Evolutionary conservation across 2,329 filamentous ascomycete genomes (phyloP).

Genomic region (Tolypocladium ovalisporum): DNA sequence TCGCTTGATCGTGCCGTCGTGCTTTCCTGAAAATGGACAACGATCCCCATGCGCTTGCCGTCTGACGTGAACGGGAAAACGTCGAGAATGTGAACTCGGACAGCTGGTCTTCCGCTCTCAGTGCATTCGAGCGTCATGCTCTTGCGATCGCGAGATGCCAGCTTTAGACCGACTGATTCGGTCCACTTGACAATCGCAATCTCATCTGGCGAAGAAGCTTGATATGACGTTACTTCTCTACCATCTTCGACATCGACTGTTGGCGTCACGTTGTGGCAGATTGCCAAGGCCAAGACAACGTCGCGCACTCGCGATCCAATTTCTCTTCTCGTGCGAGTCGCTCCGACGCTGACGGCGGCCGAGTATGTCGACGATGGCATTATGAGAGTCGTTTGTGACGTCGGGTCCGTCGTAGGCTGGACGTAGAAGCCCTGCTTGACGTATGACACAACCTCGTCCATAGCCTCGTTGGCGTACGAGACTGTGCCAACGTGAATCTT

Average conservation of each 20-base stretch:
- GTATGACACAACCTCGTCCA: slow-evolving; percentile 90
- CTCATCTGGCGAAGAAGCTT: slow-evolving; percentile 94
- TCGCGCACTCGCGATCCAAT: slow-evolving; percentile 90
- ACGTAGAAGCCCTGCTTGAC: slow-evolving; percentile 71
- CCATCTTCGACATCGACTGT: slow-evolving; percentile 69
- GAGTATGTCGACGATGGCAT: slow-evolving; percentile 66
- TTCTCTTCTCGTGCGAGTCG: slow-evolving; percentile 79
- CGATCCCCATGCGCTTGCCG: slow-evolving; percentile 95
- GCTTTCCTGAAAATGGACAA: slow-evolving; percentile 70
- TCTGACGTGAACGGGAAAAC: slow-evolving; percentile 97
- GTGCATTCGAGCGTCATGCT: slow-evolving; percentile 73
- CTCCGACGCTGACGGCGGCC: slow-evolving; percentile 46
- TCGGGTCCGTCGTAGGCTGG: slow-evolving; percentile 31
- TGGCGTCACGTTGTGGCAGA: slow-evolving; percentile 96
- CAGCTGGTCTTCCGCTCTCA: slow-evolving; percentile 60
- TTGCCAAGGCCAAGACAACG: slow-evolving; percentile 78
- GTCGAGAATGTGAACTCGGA: slow-evolving; percentile 81
- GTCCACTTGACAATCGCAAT: slow-evolving; percentile 97
- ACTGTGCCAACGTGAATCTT: slow-evolving; percentile 98
- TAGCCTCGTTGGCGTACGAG: slow-evolving; percentile 95
- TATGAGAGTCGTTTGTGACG: slow-evolving; percentile 43
- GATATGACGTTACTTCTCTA: slow-evolving; percentile 69
- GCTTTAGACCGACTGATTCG: slow-evolving; percentile 76
- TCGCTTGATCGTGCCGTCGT: slow-evolving; percentile 34
- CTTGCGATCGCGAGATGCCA: slow-evolving; percentile 78